phyloP scores from a whole-genome alignment of 2,329 filamentous ascomycete species.

The Colletotrichum viniferum region DNA sequence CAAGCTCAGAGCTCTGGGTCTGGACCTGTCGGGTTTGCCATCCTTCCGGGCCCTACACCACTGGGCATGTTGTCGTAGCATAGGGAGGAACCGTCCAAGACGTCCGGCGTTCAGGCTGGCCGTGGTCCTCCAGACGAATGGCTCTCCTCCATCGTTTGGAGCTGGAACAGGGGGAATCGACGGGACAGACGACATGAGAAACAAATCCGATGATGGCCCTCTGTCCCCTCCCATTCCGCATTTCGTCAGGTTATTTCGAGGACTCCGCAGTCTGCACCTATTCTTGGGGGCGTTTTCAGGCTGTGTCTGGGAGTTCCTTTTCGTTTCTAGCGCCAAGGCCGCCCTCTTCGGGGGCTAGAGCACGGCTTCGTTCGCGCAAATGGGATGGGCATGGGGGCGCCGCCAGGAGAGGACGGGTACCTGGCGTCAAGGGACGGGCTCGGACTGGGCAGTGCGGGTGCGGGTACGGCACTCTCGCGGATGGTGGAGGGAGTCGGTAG shows the following conservation, averaged over 20 bases:
- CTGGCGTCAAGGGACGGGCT: conserved; percentile 1
- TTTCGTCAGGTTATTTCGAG: neutral
- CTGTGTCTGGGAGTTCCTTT: conserved; percentile 4
- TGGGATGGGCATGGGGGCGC: neutral
- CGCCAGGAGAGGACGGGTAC: conserved; percentile 7
- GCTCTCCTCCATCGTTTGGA: neutral
- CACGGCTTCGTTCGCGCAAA: neutral
- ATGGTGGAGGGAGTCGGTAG: conserved; percentile 4
- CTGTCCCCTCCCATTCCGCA: neutral
- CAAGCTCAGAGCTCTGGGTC: conserved; percentile 16
- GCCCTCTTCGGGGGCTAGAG: neutral
- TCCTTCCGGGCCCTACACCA: neutral
- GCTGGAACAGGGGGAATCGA: conserved; percentile 2
- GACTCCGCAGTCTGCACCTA: neutral
- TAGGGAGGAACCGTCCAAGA: neutral
- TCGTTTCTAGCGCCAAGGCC: conserved; percentile 11
- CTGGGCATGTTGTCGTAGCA: neutral
- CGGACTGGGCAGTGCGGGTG: conserved; percentile 6
- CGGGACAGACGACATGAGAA: neutral
- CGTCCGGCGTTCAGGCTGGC: neutral
- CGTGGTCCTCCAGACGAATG: neutral
- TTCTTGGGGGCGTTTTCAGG: neutral
- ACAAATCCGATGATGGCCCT: neutral
- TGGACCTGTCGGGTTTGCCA: conserved; percentile 6
- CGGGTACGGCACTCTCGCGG: neutral